Conservation (phyloP, 352 stramenopile genomes). For the Pythium monospermum region DNA sequence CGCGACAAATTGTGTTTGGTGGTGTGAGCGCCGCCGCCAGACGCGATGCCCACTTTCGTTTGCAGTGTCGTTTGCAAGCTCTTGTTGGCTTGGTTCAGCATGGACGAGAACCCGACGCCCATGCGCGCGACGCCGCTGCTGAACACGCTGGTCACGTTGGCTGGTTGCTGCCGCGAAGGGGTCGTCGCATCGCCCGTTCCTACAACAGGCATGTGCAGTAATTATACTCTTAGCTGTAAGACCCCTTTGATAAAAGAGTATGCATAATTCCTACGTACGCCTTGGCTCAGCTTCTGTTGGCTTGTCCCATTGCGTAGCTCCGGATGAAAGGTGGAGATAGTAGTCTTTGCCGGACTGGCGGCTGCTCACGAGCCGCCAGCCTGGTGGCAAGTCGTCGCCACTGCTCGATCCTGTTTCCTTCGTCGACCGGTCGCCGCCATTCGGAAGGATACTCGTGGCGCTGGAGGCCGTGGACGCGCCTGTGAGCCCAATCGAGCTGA, state of each 20-base stretch:
- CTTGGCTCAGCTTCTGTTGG: conserved; percentile 64
- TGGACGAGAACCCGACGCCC: conserved; percentile 48
- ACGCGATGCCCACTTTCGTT: conserved; percentile 27
- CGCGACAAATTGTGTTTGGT: conserved; percentile 20
- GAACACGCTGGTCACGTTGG: conserved; percentile 51
- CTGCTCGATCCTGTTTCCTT: neutral
- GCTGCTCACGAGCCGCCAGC: conserved; percentile 69
- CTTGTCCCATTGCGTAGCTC: conserved; percentile 61
- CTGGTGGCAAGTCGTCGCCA: conserved; percentile 38
- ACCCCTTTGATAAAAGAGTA: too few relatives aligned
- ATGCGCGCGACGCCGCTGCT: conserved; percentile 64
- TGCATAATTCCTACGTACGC: conserved; percentile 37
- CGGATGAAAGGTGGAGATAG: conserved; percentile 64
- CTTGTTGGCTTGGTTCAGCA: conserved; percentile 64
- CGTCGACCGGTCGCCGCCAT: neutral
- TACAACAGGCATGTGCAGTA: too few relatives aligned
- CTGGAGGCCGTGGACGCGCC: conserved; percentile 15
- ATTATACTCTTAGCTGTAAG: too few relatives aligned
- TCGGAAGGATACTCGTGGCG: neutral
- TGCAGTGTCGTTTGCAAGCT: conserved; percentile 69
- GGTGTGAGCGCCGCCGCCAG: conserved; percentile 3
- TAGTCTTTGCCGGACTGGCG: conserved; percentile 62
- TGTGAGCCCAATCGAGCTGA: conserved; percentile 34
- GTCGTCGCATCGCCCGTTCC: conserved; percentile 13
- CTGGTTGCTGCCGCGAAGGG: conserved; percentile 18